phyloP scores from a whole-genome alignment of 2,329 filamentous ascomycete genomes.

The Sporothrix schenckii region DNA sequence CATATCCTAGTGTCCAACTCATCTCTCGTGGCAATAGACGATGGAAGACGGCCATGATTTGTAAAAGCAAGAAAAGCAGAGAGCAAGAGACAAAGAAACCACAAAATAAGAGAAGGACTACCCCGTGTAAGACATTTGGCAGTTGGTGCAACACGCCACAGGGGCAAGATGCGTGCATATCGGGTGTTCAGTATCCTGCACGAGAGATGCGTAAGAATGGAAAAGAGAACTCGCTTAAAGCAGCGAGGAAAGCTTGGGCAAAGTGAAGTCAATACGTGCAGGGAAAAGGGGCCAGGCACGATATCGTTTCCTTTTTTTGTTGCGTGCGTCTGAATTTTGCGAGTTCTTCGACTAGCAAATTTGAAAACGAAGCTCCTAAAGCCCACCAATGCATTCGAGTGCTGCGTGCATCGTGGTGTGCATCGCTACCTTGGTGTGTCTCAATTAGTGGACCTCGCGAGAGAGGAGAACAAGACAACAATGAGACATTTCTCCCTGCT shows the following conservation, averaged over 20 bases:
- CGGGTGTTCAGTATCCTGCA: not conserved
- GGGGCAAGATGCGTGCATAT: constrained; percentile 1
- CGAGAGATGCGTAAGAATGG: not conserved
- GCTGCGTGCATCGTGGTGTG: not conserved
- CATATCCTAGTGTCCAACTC: constrained; percentile 12
- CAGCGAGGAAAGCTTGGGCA: not conserved
- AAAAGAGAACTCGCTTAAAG: not conserved
- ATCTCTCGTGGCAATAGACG: constrained; percentile 20
- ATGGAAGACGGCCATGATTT: not conserved
- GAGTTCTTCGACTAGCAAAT: not conserved
- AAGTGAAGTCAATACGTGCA: not conserved
- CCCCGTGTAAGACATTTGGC: constrained; percentile 23
- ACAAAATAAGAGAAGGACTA: constrained; percentile 9
- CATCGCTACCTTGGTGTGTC: constrained; percentile 2
- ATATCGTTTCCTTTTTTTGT: not conserved
- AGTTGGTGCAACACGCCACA: constrained; percentile 16
- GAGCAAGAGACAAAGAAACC: not conserved
- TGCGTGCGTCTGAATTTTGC: not conserved
- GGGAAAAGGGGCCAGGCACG: too few species aligned
- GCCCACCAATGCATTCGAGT: constrained; percentile 11
- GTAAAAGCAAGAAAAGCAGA: not conserved
- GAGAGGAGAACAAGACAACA: constrained; percentile 20
- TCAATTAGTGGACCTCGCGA: constrained; percentile 20
- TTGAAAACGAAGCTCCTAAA: not conserved
- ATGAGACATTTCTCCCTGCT: constrained; percentile 23